phyloP scores from a whole-genome alignment of 352 stramenopile species.

The Globisporangium recalcitrans region DNA sequence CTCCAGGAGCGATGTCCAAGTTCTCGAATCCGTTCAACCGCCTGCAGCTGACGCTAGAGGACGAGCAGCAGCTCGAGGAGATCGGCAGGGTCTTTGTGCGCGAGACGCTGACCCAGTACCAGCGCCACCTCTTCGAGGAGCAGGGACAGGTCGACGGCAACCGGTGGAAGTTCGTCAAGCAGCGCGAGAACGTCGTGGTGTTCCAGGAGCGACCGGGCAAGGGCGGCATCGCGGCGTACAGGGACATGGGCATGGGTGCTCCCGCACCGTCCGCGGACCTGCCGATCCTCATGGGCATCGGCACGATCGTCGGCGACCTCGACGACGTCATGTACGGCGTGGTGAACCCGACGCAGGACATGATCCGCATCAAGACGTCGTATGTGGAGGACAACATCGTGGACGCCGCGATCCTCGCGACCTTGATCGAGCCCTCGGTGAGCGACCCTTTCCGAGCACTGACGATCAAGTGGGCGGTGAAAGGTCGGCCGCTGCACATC shows the following conservation, averaged over 20 bases:
- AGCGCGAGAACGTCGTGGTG: conserved; percentile 15
- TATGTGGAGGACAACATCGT: conserved; percentile 28
- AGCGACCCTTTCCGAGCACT: conserved; percentile 7
- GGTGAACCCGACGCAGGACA: conserved; percentile 28
- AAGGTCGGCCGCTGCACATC: conserved; percentile 32
- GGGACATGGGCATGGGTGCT: conserved; percentile 12
- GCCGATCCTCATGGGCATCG: conserved; percentile 18
- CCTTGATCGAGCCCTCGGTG: conserved; percentile 13
- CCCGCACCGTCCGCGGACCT: conserved; percentile 10
- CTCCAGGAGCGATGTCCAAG: conserved; percentile 8
- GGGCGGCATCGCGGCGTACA: conserved; percentile 6
- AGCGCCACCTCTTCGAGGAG: conserved; percentile 10
- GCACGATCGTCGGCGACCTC: conserved; percentile 33
- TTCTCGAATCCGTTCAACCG: conserved; percentile 15
- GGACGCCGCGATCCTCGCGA: conserved; percentile 11
- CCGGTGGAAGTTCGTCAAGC: conserved; percentile 15
- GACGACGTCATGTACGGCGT: conserved; percentile 47
- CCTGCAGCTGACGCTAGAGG: conserved; percentile 7
- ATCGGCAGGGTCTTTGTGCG: conserved; percentile 12
- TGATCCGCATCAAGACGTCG: conserved; percentile 31
- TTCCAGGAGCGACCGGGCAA: conserved; percentile 12
- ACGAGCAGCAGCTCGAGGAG: conserved; percentile 14
- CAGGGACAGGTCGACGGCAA: conserved; percentile 7
- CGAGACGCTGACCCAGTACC: conserved; percentile 17
- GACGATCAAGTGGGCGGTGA: conserved; percentile 55